These are phyloP conservation scores for Malus asiatica DNA, from an alignment of 306 rosid species.

Conservation along the genomic window DNA sequence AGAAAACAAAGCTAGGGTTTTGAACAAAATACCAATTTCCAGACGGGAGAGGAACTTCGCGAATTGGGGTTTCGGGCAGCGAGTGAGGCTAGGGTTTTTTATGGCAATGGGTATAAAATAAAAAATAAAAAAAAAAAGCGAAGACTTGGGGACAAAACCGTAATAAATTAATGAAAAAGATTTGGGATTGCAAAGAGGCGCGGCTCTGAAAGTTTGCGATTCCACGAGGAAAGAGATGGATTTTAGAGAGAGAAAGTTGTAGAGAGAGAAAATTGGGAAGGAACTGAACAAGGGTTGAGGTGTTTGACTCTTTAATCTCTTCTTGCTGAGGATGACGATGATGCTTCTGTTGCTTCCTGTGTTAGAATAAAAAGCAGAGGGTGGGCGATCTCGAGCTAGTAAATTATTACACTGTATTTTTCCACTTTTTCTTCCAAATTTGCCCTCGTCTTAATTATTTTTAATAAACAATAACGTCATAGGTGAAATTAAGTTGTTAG, in stretches of 20 bases:
- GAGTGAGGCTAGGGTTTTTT: slow-evolving; percentile 50
- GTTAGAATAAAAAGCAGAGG: slow-evolving; percentile 26
- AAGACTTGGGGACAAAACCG: slow-evolving; percentile 6
- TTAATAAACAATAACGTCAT: no score
- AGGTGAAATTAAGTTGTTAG: no score
- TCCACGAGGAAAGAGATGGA: slow-evolving; percentile 20
- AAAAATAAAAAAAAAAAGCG: not conserved
- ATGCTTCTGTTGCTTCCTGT: slow-evolving; percentile 28
- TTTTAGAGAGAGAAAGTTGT: not conserved
- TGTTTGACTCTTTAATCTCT: slow-evolving; percentile 54
- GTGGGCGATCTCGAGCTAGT: slow-evolving; percentile 33
- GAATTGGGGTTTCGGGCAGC: slow-evolving; percentile 19
- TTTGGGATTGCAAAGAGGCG: not conserved
- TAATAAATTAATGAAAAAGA: not conserved
- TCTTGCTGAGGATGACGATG: slow-evolving; percentile 45
- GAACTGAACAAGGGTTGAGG: slow-evolving; percentile 29
- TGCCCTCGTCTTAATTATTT: not conserved
- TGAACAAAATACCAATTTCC: slow-evolving; percentile 27
- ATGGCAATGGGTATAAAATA: slow-evolving; percentile 18
- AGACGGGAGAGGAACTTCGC: slow-evolving; percentile 8
- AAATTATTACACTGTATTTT: not conserved
- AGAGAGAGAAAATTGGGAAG: slow-evolving; percentile 1
- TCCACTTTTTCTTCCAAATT: not conserved
- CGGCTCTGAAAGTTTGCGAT: slow-evolving; percentile 5
- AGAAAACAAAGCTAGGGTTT: slow-evolving; percentile 72